These are phyloP conservation scores for Colletotrichum incanum DNA, from an alignment of 2,329 filamentous ascomycete genomes.

Conservation along the genomic window DNA sequence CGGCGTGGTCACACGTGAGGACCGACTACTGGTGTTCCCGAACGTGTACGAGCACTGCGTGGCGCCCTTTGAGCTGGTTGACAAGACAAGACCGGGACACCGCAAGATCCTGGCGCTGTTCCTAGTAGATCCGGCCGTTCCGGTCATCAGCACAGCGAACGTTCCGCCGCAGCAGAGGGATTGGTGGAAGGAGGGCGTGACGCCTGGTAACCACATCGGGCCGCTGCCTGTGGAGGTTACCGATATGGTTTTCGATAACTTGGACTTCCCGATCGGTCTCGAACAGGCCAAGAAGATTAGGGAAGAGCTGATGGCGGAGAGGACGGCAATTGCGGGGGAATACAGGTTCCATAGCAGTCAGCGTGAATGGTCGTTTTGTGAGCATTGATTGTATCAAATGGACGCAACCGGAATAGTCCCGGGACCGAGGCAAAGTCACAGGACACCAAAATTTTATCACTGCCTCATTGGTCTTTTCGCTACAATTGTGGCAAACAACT, in stretches of 20 bases:
- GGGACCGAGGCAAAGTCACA: not conserved
- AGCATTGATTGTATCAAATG: conserved; percentile 43
- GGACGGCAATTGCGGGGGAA: conserved; percentile 31
- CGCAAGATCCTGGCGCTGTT: conserved; percentile 74
- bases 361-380: conserved; percentile 47
- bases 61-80: conserved; percentile 65
- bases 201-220: not conserved
- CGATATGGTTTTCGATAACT: conserved; percentile 44
- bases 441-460: not conserved
- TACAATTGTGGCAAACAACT: too few species aligned
- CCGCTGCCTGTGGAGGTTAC: conserved; percentile 46
- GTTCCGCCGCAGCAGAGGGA: conserved; percentile 60
- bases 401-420: not conserved
- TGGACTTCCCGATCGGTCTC: conserved; percentile 46
- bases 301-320: conserved; percentile 49
- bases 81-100: conserved; percentile 69
- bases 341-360: not conserved
- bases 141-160: conserved; percentile 60
- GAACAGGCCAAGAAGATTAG: conserved; percentile 47
- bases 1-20: conserved; percentile 60
- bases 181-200: conserved; percentile 54
- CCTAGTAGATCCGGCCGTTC: conserved; percentile 70
- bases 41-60: conserved; percentile 69
- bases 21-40: conserved; percentile 70
- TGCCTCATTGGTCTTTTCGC: too few species aligned